Percentiles rank a stretch among this genome's conserved stretches.
phyloP scores from a whole-genome alignment of 306 rosid species.

The Rubus idaeus region DNA sequence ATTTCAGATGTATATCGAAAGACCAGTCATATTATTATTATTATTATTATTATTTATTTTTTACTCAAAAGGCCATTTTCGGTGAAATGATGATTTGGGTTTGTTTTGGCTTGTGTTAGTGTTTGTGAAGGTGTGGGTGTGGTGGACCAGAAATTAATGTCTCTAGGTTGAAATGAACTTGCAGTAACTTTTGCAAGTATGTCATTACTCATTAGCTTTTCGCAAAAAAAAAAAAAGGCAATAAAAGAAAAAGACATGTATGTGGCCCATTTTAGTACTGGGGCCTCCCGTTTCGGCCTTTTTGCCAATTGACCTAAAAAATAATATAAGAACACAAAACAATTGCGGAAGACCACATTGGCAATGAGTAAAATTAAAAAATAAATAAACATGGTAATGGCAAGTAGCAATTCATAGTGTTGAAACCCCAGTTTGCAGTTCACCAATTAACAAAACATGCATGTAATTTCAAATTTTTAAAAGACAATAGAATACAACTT shows the following conservation, averaged over 20 bases:
- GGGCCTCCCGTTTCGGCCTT: not conserved
- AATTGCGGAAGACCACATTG: not conserved
- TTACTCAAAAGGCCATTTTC: not conserved
- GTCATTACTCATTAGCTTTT: no score
- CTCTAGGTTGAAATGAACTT: not conserved
- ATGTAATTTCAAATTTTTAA: constrained; percentile 18
- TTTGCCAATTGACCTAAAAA: not conserved
- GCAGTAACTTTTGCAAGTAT: no score
- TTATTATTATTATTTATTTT: not conserved
- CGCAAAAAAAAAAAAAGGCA: not conserved
- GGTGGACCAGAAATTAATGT: not conserved
- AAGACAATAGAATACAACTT: constrained; percentile 12
- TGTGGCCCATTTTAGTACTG: not conserved
- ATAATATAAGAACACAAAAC: not conserved
- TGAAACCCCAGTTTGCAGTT: not conserved
- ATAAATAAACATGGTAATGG: not conserved
- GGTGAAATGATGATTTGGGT: not conserved
- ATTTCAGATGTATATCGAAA: not conserved
- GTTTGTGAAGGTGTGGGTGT: not conserved
- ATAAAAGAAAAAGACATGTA: not conserved
- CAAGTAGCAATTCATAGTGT: not conserved
- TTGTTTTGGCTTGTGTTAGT: not conserved
- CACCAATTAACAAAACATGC: not conserved
- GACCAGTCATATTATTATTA: not conserved
- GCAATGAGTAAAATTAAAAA: not conserved